Evolutionary conservation across 139 green algal species (phyloP).

Genomic region (Eudorina sp.): DNA sequence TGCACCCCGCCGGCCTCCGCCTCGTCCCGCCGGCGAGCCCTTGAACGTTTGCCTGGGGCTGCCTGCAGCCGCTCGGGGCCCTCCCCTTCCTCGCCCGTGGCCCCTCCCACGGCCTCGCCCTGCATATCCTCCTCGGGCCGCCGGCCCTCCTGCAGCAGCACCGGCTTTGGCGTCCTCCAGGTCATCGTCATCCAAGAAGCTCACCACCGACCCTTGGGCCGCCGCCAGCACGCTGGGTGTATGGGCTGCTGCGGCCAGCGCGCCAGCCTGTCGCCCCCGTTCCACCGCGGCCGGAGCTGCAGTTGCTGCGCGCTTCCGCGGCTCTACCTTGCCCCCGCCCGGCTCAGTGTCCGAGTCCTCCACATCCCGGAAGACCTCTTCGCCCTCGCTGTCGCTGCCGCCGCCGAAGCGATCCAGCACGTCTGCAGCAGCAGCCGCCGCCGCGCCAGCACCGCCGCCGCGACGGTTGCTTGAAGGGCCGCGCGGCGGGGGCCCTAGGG

Average conservation of each 20-base stretch:
- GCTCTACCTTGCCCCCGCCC: no score
- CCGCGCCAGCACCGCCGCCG: neutral
- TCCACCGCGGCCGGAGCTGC: no score
- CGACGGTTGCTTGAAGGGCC: no score
- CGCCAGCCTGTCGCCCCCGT: no score
- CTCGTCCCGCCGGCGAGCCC: no score
- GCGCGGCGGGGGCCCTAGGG: neutral
- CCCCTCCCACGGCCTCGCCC: no score
- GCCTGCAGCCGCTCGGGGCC: no score
- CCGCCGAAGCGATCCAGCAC: slow-evolving; percentile 10
- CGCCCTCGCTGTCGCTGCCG: slow-evolving; percentile 31
- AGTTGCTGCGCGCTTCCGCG: no score
- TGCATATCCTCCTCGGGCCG: neutral
- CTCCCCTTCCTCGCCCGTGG: neutral
- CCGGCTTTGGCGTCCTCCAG: neutral
- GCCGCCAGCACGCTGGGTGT: neutral
- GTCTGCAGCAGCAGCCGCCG: neutral
- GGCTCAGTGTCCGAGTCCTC: neutral
- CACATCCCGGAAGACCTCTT: slow-evolving; percentile 40
- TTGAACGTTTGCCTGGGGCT: no score
- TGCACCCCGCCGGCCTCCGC: no score
- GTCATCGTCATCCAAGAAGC: slow-evolving; percentile 12
- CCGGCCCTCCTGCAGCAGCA: neutral
- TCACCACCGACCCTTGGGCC: neutral
- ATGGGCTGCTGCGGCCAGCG: no score